phyloP scores from a whole-genome alignment of 768 basidiomycete genomes.

The Lenzites betulinus region DNA sequence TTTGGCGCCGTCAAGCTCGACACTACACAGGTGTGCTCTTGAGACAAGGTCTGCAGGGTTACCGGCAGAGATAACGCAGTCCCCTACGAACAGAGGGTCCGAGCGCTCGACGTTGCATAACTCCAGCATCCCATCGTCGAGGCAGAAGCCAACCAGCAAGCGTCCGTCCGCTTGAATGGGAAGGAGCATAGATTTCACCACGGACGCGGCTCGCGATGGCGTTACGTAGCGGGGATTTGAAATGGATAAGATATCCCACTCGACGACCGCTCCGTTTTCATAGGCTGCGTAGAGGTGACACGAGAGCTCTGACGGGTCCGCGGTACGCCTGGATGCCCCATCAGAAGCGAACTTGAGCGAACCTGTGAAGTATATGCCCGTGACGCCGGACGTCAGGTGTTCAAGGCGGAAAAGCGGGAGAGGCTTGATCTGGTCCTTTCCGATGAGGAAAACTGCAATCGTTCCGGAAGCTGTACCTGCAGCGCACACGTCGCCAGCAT shows the following conservation, averaged over 20 bases:
- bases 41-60: conserved; percentile 55
- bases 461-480: conserved; percentile 71
- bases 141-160: conserved; percentile 56
- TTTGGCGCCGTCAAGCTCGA: conserved; percentile 51
- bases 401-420: conserved; percentile 47
- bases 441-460: conserved; percentile 64
- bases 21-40: conserved; percentile 52
- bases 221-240: conserved; percentile 40
- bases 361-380: conserved; percentile 12
- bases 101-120: conserved; percentile 52
- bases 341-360: background rate
- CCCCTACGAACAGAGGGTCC: conserved; percentile 43
- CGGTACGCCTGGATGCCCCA: background rate
- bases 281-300: conserved; percentile 39
- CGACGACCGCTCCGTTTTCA: conserved; percentile 57
- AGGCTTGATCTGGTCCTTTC: conserved; percentile 38
- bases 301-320: conserved; percentile 7
- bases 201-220: conserved; percentile 44
- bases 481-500: conserved; percentile 61
- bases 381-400: conserved; percentile 31
- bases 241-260: conserved; percentile 47
- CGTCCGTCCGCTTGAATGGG: conserved; percentile 49
- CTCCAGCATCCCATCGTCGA: conserved; percentile 70
- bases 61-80: conserved; percentile 59
- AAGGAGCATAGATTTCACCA: conserved; percentile 52